Evolutionary conservation across 2,329 filamentous ascomycete genomes (phyloP).

Genomic region (Diaporthe vexans): DNA sequence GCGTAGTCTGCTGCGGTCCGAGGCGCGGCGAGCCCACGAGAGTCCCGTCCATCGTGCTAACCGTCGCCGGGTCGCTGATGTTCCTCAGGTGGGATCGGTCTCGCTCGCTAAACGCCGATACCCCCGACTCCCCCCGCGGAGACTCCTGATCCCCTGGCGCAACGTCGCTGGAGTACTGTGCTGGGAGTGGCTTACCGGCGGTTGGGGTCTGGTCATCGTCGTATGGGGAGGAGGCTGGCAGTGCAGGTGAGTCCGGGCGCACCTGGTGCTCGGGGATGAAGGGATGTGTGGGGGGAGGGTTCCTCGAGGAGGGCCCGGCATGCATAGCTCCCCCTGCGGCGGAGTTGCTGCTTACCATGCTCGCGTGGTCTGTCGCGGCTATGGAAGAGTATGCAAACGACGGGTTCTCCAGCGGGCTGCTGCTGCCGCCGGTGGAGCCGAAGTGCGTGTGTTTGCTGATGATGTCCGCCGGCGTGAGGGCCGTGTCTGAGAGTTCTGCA

Average conservation of each 20-base stretch:
- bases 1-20: constrained; percentile 7
- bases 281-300: constrained; percentile 15
- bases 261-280: constrained; percentile 3
- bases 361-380: constrained; percentile 50
- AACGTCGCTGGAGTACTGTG: constrained; percentile 30
- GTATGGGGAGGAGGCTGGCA: constrained; percentile 41
- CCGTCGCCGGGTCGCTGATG: constrained; percentile 56
- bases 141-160: constrained; percentile 38
- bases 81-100: constrained; percentile 58
- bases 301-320: constrained; percentile 35
- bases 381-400: constrained; percentile 48
- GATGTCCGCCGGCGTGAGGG: constrained; percentile 56
- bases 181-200: constrained; percentile 41
- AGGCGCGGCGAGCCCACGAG: constrained; percentile 33
- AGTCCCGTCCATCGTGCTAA: constrained; percentile 50
- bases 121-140: constrained; percentile 52
- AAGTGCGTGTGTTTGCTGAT: constrained; percentile 54
- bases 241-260: constrained; percentile 36
- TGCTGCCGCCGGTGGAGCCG: constrained; percentile 44
- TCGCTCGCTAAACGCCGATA: constrained; percentile 58
- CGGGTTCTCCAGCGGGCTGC: constrained; percentile 48
- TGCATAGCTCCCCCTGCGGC: constrained; percentile 40
- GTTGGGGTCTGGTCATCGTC: constrained; percentile 42
- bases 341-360: constrained; percentile 46
- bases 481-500: constrained; percentile 61